Evolutionary conservation across 768 basidiomycete genomes (phyloP).

Genomic region (Calvatia gigantea): DNA sequence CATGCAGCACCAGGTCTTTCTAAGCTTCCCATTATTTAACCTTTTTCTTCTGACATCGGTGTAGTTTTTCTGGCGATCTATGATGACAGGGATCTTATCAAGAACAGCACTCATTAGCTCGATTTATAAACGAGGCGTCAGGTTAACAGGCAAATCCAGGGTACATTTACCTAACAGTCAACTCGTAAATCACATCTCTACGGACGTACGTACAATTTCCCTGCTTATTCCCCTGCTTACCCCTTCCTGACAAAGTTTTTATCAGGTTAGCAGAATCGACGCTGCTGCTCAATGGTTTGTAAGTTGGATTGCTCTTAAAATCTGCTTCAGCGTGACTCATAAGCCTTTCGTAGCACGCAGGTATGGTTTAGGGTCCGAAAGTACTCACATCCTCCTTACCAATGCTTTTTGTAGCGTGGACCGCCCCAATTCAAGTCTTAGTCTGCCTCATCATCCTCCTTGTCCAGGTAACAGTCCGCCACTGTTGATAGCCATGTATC

Average conservation of each 20-base stretch:
- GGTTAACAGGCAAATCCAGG: slow-evolving; percentile 63
- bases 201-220: slow-evolving; percentile 46
- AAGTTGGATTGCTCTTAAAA: slow-evolving; percentile 25
- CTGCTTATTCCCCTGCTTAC: not conserved
- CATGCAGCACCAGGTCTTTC: slow-evolving; percentile 56
- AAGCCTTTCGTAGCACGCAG: slow-evolving; percentile 33
- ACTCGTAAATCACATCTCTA: slow-evolving; percentile 59
- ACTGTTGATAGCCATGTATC: not conserved
- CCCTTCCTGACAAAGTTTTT: not conserved
- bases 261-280: slow-evolving; percentile 52
- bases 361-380: slow-evolving; percentile 19
- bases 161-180: slow-evolving; percentile 57
- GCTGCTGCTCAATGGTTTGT: slow-evolving; percentile 72
- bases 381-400: not conserved
- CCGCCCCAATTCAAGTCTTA: slow-evolving; percentile 61
- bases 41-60: slow-evolving; percentile 1
- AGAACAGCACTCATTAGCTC: slow-evolving; percentile 66
- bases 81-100: slow-evolving; percentile 61
- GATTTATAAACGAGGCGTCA: slow-evolving; percentile 67
- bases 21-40: not conserved
- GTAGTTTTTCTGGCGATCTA: slow-evolving; percentile 70
- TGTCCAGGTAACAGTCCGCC: slow-evolving; percentile 37
- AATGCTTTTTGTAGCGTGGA: slow-evolving; percentile 47
- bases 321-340: not conserved
- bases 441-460: slow-evolving; percentile 60